Evolutionary conservation across 441 rosid species (phyloP).

Genomic region (Bocquillonia castaneifolia): DNA sequence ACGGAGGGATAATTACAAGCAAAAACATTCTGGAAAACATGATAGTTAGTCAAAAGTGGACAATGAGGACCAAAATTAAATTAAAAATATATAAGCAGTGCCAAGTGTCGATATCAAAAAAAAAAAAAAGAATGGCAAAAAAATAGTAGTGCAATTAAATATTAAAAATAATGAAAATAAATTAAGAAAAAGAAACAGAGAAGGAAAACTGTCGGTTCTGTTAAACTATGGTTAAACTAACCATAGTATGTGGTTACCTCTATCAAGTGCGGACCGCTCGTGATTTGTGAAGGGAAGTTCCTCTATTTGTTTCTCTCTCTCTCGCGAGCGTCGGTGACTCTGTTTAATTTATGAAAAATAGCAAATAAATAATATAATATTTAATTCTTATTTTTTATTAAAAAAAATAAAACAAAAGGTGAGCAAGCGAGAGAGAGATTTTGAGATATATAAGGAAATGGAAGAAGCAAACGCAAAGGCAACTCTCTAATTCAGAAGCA

Average conservation of each 20-base stretch:
- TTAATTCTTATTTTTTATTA: not conserved
- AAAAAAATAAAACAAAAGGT: conserved; percentile 2
- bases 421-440: conserved; percentile 15
- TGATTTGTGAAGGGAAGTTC: not conserved
- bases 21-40: too few species aligned
- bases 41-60: too few species aligned
- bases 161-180: conserved; percentile 29
- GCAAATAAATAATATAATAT: not conserved
- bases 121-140: not conserved
- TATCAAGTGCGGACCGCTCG: conserved; percentile 36
- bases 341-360: conserved; percentile 1
- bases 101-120: not conserved
- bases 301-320: not conserved
- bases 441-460: conserved; percentile 18
- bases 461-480: conserved; percentile 23
- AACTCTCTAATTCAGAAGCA: conserved; percentile 18
- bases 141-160: too few species aligned
- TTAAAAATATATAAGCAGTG: not conserved
- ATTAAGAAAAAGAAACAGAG: too few species aligned
- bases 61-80: not conserved
- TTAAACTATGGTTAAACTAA: conserved; percentile 50
- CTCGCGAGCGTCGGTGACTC: conserved; percentile 80
- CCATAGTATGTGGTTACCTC: conserved; percentile 36
- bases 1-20: too few species aligned
- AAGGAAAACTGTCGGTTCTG: conserved; percentile 54